Conservation (phyloP, 176 grass and related monocot genomes). For the Tillandsia fasciculata region DNA sequence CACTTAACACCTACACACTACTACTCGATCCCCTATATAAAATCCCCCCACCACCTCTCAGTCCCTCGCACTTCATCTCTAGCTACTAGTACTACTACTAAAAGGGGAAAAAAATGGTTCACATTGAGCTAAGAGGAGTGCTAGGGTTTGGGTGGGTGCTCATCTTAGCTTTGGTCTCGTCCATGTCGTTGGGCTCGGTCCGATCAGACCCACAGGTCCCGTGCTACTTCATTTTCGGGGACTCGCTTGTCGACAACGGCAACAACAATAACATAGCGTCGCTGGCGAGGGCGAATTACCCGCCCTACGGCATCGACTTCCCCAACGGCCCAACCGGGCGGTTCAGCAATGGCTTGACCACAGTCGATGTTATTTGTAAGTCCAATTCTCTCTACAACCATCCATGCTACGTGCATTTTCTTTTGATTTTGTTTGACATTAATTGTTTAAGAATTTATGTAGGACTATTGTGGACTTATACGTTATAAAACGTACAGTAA, state of each 20-base stretch:
- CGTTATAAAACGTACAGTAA: no score
- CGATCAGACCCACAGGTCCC: slow-evolving; percentile 46
- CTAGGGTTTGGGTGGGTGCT: slow-evolving; percentile 13
- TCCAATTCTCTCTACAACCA: not conserved
- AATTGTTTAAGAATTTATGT: no score
- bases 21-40: not conserved
- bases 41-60: not conserved
- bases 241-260: slow-evolving; percentile 87
- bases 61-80: not conserved
- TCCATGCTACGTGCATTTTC: not conserved
- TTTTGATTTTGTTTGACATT: no score
- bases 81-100: not conserved
- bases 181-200: not conserved
- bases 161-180: slow-evolving; percentile 8
- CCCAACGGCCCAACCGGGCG: slow-evolving; percentile 54
- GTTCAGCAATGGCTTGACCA: slow-evolving; percentile 84
- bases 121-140: not conserved
- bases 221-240: slow-evolving; percentile 91
- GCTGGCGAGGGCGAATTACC: slow-evolving; percentile 72
- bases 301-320: slow-evolving; percentile 85
- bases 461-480: no score
- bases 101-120: not conserved
- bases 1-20: not conserved
- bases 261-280: slow-evolving; percentile 88
- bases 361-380: slow-evolving; percentile 65